A percentile compares a stretch with the other conserved stretches of the same genome.
Evolutionary conservation across 2,329 filamentous ascomycete genomes (phyloP).

Genomic region (Ascochyta rabiei): DNA sequence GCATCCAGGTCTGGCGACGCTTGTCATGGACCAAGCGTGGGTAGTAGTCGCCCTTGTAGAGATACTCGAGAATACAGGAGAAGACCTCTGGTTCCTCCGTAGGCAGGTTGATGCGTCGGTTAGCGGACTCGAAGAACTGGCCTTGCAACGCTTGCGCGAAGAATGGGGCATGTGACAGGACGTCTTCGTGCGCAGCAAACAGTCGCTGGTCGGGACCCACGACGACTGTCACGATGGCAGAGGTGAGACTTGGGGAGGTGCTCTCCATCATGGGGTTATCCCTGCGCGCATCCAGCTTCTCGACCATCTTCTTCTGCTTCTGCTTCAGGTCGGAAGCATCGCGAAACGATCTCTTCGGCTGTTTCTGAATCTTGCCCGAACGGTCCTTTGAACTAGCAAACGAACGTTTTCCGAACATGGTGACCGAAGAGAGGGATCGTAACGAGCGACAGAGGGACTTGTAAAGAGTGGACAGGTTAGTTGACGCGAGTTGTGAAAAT

Average conservation of each 20-base stretch:
- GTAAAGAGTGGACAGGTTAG: slow-evolving; percentile 55
- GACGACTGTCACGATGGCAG: slow-evolving; percentile 83
- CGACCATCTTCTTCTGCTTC: slow-evolving; percentile 75
- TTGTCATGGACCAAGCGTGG: slow-evolving; percentile 87
- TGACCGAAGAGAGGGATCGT: slow-evolving; percentile 53
- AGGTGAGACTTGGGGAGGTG: slow-evolving; percentile 60
- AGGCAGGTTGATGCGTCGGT: slow-evolving; percentile 80
- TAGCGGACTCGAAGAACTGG: slow-evolving; percentile 71
- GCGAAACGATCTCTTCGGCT: slow-evolving; percentile 75
- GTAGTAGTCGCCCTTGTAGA: slow-evolving; percentile 97
- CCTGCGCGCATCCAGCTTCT: slow-evolving; percentile 67
- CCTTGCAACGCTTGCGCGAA: slow-evolving; percentile 75
- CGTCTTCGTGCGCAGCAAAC: slow-evolving; percentile 94
- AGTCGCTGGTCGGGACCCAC: slow-evolving; percentile 84
- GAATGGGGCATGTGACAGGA: slow-evolving; percentile 83
- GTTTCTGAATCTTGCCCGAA: slow-evolving; percentile 85
- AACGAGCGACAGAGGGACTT: slow-evolving; percentile 52
- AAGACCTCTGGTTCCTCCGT: slow-evolving; percentile 88
- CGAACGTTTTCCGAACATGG: slow-evolving; percentile 88
- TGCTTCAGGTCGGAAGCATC: slow-evolving; percentile 74
- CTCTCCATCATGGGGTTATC: slow-evolving; percentile 62
- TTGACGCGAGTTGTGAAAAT: slow-evolving; percentile 59
- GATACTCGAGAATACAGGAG: slow-evolving; percentile 91
- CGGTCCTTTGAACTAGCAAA: slow-evolving; percentile 79
- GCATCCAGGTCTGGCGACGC: slow-evolving; percentile 84